Conservation (phyloP, 2,329 filamentous ascomycete species). For the Botrytis porri region DNA sequence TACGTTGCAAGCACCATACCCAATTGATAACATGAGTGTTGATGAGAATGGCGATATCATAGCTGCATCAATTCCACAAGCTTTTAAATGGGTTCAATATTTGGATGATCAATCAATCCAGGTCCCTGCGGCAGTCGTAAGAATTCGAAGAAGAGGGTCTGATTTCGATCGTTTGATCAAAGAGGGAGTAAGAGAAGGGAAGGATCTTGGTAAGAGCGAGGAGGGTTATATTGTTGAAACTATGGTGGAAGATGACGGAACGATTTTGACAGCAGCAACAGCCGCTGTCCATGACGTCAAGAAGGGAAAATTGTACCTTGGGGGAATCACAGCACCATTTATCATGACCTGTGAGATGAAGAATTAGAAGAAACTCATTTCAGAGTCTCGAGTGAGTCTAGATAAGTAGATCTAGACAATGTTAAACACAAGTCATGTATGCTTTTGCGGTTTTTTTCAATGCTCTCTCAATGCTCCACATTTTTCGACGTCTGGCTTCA, state of each 20-base stretch:
- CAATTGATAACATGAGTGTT: slow-evolving; percentile 41
- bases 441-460: neutral
- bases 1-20: slow-evolving; percentile 34
- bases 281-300: slow-evolving; percentile 11
- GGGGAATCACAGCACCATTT: slow-evolving; percentile 1
- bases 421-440: neutral
- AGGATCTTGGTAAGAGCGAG: neutral
- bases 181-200: neutral
- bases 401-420: neutral
- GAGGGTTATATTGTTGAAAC: slow-evolving; percentile 13
- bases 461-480: neutral
- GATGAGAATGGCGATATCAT: slow-evolving; percentile 40
- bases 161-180: neutral
- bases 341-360: slow-evolving; percentile 11
- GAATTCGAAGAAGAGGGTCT: slow-evolving; percentile 5
- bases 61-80: slow-evolving; percentile 38
- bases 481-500: no score
- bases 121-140: neutral
- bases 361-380: neutral
- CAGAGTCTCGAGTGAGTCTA: neutral
- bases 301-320: slow-evolving; percentile 13
- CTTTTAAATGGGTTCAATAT: slow-evolving; percentile 25
- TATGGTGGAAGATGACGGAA: slow-evolving; percentile 16
- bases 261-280: neutral
- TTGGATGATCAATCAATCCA: slow-evolving; percentile 30